Evolutionary conservation across 139 green algal species (phyloP).

Genomic region (Chlamydomonas schloesseri): DNA sequence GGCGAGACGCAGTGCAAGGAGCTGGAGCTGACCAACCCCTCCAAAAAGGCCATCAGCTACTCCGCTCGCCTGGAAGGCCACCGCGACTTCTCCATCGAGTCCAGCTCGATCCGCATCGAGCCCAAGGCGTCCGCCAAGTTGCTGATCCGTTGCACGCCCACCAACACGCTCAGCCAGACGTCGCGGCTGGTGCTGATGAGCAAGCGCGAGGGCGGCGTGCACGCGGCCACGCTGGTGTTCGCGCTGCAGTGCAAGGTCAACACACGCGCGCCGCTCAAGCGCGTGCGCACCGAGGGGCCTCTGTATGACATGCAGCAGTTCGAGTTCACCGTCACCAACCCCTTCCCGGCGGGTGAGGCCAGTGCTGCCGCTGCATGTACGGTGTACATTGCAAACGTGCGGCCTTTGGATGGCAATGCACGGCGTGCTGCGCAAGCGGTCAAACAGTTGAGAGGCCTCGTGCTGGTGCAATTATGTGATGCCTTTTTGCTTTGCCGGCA

Average conservation of each 20-base stretch:
- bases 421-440: too few species aligned
- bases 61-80: constrained; percentile 73
- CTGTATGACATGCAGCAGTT: constrained; percentile 79
- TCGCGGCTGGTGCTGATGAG: constrained; percentile 66
- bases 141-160: constrained; percentile 48
- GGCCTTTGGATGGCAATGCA: background rate
- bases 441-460: too few species aligned
- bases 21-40: constrained; percentile 83
- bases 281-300: constrained; percentile 48
- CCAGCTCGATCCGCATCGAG: constrained; percentile 70
- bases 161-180: constrained; percentile 54
- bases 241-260: constrained; percentile 62
- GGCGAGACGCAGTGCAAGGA: constrained; percentile 71
- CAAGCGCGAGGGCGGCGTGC: constrained; percentile 58
- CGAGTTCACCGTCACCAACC: constrained; percentile 77
- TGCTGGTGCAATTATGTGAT: too few species aligned
- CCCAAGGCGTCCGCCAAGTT: constrained; percentile 56
- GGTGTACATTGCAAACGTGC: too few species aligned
- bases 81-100: constrained; percentile 74
- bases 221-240: constrained; percentile 82
- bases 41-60: constrained; percentile 75
- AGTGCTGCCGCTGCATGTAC: background rate
- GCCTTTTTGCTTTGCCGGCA: too few species aligned
- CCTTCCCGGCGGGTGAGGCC: constrained; percentile 67
- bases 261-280: constrained; percentile 65